These are phyloP conservation scores for Beverwykella pulmonaria DNA, from an alignment of 495 filamentous ascomycete genomes.

Conservation along the genomic window DNA sequence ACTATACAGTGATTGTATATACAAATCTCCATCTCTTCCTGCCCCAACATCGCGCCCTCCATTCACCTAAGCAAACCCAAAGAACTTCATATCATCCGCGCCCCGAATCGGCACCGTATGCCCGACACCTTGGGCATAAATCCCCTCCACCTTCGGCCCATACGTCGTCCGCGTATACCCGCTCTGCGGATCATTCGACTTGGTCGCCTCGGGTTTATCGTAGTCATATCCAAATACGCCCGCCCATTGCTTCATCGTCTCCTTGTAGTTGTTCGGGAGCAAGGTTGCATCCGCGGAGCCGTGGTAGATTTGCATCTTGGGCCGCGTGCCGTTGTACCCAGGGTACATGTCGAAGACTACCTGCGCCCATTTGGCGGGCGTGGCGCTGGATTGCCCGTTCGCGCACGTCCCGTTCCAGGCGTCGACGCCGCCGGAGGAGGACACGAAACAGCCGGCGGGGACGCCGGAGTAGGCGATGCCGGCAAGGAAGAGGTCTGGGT, in stretches of 20 bases:
- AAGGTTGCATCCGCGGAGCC: conserved; percentile 56
- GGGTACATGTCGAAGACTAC: conserved; percentile 57
- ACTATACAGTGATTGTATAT: no score
- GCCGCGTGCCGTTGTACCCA: conserved; percentile 57
- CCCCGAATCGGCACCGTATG: conserved; percentile 47
- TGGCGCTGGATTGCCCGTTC: conserved; percentile 51
- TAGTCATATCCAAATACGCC: conserved; percentile 50
- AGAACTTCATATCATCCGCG: conserved; percentile 30
- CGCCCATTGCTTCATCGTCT: conserved; percentile 63
- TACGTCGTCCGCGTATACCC: conserved; percentile 55
- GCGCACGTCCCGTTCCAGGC: conserved; percentile 61
- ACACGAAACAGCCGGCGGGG: conserved; percentile 60
- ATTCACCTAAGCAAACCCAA: conserved; percentile 24
- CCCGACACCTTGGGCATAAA: conserved; percentile 53
- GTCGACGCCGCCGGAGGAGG: conserved; percentile 44
- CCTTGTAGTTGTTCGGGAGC: conserved; percentile 52
- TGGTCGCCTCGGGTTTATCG: conserved; percentile 14
- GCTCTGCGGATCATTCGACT: conserved; percentile 30
- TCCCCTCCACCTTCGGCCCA: conserved; percentile 52
- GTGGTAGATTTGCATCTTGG: conserved; percentile 61
- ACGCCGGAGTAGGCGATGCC: conserved; percentile 63
- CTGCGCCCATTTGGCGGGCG: conserved; percentile 55
- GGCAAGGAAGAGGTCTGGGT: conserved; percentile 62
- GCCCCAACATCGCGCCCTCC: no score
- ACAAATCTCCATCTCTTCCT: no score